phyloP scores from a whole-genome alignment of 169 alveolate genomes.

The Babesia ovis region DNA sequence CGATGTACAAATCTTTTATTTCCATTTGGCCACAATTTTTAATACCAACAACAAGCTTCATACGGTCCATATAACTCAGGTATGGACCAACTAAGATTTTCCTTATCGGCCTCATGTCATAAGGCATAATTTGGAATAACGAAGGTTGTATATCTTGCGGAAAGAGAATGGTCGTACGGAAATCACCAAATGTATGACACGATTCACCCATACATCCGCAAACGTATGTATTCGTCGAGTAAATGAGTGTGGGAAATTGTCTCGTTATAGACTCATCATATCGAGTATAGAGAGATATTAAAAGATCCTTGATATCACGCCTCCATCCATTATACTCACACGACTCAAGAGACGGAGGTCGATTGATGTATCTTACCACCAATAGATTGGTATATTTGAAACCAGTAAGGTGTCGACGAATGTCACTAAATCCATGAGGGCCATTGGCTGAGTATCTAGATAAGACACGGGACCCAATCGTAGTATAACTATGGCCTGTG shows the following conservation, averaged over 20 bases:
- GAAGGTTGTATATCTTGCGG: slow-evolving; percentile 23
- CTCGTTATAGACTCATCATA: neutral
- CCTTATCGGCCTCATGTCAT: slow-evolving; percentile 5
- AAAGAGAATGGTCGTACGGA: slow-evolving; percentile 18
- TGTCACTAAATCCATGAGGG: slow-evolving; percentile 1
- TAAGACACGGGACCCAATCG: neutral
- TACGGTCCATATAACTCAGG: slow-evolving; percentile 18
- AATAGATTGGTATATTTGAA: neutral
- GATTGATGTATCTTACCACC: neutral
- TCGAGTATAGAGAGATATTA: neutral
- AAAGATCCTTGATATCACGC: neutral
- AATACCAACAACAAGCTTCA: slow-evolving; percentile 10
- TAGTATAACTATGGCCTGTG: neutral
- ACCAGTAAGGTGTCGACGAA: neutral
- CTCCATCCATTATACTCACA: slow-evolving; percentile 20
- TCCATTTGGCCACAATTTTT: slow-evolving; percentile 22
- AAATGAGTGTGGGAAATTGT: neutral
- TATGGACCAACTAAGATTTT: slow-evolving; percentile 1
- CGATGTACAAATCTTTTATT: neutral
- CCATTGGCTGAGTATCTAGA: neutral
- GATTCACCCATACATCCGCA: slow-evolving; percentile 54
- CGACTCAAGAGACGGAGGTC: neutral
- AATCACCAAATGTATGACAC: slow-evolving; percentile 32
- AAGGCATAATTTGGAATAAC: slow-evolving; percentile 4
- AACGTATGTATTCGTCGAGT: slow-evolving; percentile 19